Conservation (phyloP, 2,329 filamentous ascomycete species). For the Beauveria bassiana region DNA sequence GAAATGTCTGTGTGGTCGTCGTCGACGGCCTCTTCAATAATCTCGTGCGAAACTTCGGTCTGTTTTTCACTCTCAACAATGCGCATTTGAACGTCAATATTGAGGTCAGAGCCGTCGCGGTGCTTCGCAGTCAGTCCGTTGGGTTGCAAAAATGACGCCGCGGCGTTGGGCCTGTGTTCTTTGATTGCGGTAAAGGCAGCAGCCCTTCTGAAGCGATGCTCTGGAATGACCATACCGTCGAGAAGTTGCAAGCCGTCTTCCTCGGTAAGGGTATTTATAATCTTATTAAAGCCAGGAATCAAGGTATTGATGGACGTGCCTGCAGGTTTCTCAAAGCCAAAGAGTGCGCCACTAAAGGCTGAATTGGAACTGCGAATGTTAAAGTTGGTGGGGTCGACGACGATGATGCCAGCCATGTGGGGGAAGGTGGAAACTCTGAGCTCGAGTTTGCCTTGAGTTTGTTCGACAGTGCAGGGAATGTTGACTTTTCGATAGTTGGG, state of each 20-base stretch:
- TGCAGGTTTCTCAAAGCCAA: conserved; percentile 79
- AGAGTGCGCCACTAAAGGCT: conserved; percentile 86
- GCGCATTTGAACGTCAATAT: conserved; percentile 92
- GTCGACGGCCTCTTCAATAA: conserved; percentile 54
- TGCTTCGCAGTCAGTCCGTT: conserved; percentile 80
- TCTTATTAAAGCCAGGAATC: conserved; percentile 79
- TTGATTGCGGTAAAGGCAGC: conserved; percentile 75
- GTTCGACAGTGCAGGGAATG: conserved; percentile 76
- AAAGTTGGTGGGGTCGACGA: conserved; percentile 71
- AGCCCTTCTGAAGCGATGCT: conserved; percentile 89
- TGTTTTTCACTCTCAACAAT: conserved; percentile 85
- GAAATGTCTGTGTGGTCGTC: conserved; percentile 25
- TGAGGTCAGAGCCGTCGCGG: conserved; percentile 83
- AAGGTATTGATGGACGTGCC: conserved; percentile 72
- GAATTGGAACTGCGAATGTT: conserved; percentile 88
- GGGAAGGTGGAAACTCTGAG: conserved; percentile 89
- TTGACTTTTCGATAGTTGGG: conserved; percentile 68
- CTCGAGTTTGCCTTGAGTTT: conserved; percentile 59
- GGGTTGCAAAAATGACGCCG: conserved; percentile 72
- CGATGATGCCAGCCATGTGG: conserved; percentile 94
- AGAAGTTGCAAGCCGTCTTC: conserved; percentile 77
- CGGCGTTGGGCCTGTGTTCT: conserved; percentile 72
- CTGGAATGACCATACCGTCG: conserved; percentile 94
- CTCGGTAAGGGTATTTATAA: conserved; percentile 72
- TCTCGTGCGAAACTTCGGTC: conserved; percentile 50